Percentiles rank a stretch among this genome's conserved stretches.
phyloP scores from a whole-genome alignment of 1,284 basidiomycete species.

The Leucoagaricus sp. region DNA sequence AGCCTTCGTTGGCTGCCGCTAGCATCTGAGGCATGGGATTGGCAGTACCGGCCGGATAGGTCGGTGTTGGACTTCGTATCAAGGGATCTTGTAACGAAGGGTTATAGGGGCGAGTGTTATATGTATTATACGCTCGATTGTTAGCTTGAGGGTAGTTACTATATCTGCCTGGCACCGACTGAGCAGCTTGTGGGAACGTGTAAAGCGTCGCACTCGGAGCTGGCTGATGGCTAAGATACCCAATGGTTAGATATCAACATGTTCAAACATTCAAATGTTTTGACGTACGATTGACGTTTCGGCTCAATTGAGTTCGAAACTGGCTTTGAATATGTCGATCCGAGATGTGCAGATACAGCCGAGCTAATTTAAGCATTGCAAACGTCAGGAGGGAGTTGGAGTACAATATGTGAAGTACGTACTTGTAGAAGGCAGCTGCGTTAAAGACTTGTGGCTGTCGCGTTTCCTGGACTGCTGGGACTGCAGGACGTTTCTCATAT shows the following conservation, averaged over 20 bases:
- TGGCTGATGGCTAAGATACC: background rate
- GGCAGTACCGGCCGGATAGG: slow-evolving; percentile 3
- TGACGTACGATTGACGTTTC: slow-evolving; percentile 5
- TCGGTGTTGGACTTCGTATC: slow-evolving; percentile 9
- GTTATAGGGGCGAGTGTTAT: background rate
- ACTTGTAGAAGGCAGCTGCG: slow-evolving; percentile 59
- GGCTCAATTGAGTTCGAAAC: background rate
- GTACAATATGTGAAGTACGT: no score
- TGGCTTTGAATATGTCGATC: background rate
- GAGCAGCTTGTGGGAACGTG: background rate
- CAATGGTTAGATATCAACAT: background rate
- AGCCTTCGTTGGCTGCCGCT: background rate
- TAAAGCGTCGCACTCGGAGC: background rate
- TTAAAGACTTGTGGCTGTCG: slow-evolving; percentile 13
- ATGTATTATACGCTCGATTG: background rate
- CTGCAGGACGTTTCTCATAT: slow-evolving; percentile 32
- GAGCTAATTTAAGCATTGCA: slow-evolving; percentile 33
- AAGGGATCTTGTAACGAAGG: background rate
- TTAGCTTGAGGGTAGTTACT: background rate
- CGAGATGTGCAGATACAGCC: slow-evolving; percentile 45
- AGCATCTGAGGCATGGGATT: slow-evolving; percentile 9
- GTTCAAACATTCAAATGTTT: background rate
- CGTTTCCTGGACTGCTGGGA: slow-evolving; percentile 8
- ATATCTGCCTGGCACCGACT: background rate
- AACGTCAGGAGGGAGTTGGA: background rate